These are phyloP conservation scores for Detonula confervacea DNA, from an alignment of 352 stramenopile species.

Conservation along the genomic window DNA sequence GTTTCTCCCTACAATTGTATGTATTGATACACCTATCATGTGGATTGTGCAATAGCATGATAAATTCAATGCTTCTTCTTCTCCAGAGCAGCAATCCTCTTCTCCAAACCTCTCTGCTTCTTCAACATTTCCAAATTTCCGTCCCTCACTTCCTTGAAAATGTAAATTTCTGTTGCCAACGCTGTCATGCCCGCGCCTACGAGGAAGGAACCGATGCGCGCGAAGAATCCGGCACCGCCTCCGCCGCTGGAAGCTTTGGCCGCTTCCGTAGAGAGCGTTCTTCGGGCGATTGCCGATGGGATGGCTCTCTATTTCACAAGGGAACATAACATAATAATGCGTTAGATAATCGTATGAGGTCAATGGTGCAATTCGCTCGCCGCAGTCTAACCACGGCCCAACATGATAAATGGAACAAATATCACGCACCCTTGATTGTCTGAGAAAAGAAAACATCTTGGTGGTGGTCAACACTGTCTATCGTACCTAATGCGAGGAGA, in stretches of 20 bases:
- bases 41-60: background rate
- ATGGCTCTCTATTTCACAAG: constrained; percentile 18
- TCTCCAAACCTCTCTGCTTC: constrained; percentile 56
- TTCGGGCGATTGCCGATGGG: constrained; percentile 8
- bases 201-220: constrained; percentile 72
- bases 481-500: too few species aligned
- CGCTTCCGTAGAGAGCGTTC: constrained; percentile 31
- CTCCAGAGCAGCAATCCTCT: constrained; percentile 35
- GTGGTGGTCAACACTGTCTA: background rate
- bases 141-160: constrained; percentile 75
- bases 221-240: constrained; percentile 60
- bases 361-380: too few species aligned
- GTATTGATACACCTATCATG: too few species aligned
- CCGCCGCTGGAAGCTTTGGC: constrained; percentile 26
- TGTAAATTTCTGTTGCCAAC: constrained; percentile 73
- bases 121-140: constrained; percentile 77
- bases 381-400: too few species aligned
- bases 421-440: constrained; percentile 8
- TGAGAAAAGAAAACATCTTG: constrained; percentile 20
- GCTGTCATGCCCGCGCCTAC: constrained; percentile 75
- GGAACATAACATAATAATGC: too few species aligned
- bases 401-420: too few species aligned
- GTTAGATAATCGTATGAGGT: too few species aligned
- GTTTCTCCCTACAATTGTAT: too few species aligned
- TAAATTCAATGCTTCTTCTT: too few species aligned